Base-by-base conservation (phyloP, 371 early-diverging fungal species). In the Zancudomyces culisetae region DNA sequence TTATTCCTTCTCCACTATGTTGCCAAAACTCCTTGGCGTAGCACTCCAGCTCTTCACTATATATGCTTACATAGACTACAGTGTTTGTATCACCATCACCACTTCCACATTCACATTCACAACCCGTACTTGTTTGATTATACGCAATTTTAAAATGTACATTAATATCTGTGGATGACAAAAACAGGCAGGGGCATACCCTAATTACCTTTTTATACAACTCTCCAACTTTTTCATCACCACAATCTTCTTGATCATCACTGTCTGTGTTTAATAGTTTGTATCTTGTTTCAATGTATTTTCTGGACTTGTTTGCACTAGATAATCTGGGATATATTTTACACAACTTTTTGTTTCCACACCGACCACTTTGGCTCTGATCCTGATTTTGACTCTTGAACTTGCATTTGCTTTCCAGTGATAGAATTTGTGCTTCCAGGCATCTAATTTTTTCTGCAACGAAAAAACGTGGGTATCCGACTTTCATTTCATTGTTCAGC, bases 401-500 rank as follows among this genome's bases (percentile, higher is more conserved):
- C n/a, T n/a, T n/a, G n/a, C n/a, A n/a, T n/a, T n/a, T n/a, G n/a
- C n/a, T n/a, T n/a, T n/a, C n/a, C n/a, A n/a, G n/a, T n/a, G n/a
- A n/a, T n/a, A n/a, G n/a, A n/a, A n/a, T n/a, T n/a, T 43, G 50
- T 24, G 53, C 45, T 0, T 49, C 60, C 20, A 69, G 62, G 42
- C 55, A 49, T 57, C 62, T 52, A 13, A 60, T 62, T 70, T 85
- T 79, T 73, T 81, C 70, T 58, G 81, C 76, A 55, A 85, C 80
- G 57, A 91, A 88, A 72, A 95, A 93, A 26, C 96, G 83, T 20
- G 96, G 96, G 63, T 95, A 95, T 1, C 94, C 96, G 29, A 76
- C 71, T 42, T 73, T 68, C 83, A 89, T 82, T 51, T 69, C 71
- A n/a, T 67, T 60, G 45, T 73, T 69, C n/a, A 89, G 84, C 10